Conservation (phyloP, 768 basidiomycete genomes). For the Rhodotorula kratochvilovae region DNA sequence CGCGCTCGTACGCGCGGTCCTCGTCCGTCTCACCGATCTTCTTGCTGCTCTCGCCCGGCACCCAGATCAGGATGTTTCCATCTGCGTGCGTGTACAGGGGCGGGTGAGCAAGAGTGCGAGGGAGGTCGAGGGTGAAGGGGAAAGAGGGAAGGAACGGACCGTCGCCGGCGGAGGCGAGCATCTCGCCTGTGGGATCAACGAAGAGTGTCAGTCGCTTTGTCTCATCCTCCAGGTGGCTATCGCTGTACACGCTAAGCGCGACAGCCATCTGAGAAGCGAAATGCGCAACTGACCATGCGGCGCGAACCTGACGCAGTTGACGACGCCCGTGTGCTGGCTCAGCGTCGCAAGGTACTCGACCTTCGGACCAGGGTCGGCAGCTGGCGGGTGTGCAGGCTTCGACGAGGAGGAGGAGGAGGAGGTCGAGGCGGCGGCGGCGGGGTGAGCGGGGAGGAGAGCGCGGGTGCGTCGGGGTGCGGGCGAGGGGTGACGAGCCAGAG, state of each 20-base stretch:
- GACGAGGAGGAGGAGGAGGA: not conserved
- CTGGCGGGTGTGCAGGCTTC: conserved; percentile 44
- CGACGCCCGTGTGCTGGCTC: conserved; percentile 83
- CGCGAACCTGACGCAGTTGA: conserved; percentile 93
- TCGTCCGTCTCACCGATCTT: conserved; percentile 81
- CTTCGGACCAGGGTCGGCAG: conserved; percentile 55
- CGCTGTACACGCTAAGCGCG: not conserved
- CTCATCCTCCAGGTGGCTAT: too few relatives aligned
- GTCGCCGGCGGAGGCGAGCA: conserved; percentile 94
- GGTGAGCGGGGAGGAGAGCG: conserved; percentile 48
- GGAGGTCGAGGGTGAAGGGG: not conserved
- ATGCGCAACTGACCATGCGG: conserved; percentile 64
- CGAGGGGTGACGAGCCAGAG: conserved; percentile 42
- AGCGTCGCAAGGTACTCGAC: conserved; percentile 95
- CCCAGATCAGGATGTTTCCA: conserved; percentile 97
- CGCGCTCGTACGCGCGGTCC: conserved; percentile 82
- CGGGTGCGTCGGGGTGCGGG: conserved; percentile 22
- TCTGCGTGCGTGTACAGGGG: conserved; percentile 54
- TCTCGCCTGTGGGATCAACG: conserved; percentile 58
- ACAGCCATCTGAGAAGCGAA: too few relatives aligned
- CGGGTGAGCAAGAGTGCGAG: not conserved
- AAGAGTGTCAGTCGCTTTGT: not conserved
- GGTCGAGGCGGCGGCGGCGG: conserved; percentile 38
- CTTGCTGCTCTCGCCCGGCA: conserved; percentile 64
- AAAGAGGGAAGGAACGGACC: conserved; percentile 55